A percentile compares a stretch with the other conserved stretches of the same genome.
Conservation (phyloP, 2,329 filamentous ascomycete genomes). For the Arthrobotrys megalospora region DNA sequence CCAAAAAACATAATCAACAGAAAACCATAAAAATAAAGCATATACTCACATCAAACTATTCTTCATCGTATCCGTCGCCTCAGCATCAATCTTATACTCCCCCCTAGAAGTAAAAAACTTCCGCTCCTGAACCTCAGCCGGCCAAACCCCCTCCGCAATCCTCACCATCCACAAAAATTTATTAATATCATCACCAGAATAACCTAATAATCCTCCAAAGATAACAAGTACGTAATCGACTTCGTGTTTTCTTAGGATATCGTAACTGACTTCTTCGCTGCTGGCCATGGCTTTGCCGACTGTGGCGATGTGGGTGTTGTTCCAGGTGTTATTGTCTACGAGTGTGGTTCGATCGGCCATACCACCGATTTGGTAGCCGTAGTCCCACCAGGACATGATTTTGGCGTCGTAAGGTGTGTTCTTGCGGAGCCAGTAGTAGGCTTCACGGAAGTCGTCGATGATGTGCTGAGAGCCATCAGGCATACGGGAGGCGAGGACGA, state of each 20-base stretch:
- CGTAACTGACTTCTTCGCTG: conserved; percentile 96
- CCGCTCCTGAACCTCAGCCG: conserved; percentile 97
- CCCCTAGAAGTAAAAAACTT: conserved; percentile 94
- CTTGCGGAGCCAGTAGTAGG: conserved; percentile 98
- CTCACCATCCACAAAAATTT: conserved; percentile 99
- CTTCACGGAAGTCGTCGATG: conserved; percentile 99
- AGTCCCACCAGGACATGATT: conserved; percentile 99
- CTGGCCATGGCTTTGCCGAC: conserved; percentile 99
- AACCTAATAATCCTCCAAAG: conserved; percentile 94
- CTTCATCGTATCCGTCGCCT: conserved; percentile 96
- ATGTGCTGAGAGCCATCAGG: conserved; percentile 98
- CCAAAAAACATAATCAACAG: too few relatives aligned
- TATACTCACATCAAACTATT: conserved; percentile 86
- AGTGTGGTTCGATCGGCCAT: conserved; percentile 98
- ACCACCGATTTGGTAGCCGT: conserved; percentile 98
- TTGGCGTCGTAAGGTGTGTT: conserved; percentile 96
- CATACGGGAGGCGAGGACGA: conserved; percentile 91
- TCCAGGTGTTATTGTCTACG: conserved; percentile 99
- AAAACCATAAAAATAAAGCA: too few relatives aligned
- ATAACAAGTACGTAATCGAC: conserved; percentile 99
- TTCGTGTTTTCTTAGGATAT: conserved; percentile 97
- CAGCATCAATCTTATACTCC: conserved; percentile 94
- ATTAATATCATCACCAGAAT: conserved; percentile 99
- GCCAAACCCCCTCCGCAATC: conserved; percentile 99
- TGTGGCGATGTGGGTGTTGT: conserved; percentile 99